Percentiles rank a stretch among this genome's conserved stretches.
These are phyloP conservation scores for Cardiospermum halicacabum DNA, from an alignment of 345 rosid species.

Conservation along the genomic window DNA sequence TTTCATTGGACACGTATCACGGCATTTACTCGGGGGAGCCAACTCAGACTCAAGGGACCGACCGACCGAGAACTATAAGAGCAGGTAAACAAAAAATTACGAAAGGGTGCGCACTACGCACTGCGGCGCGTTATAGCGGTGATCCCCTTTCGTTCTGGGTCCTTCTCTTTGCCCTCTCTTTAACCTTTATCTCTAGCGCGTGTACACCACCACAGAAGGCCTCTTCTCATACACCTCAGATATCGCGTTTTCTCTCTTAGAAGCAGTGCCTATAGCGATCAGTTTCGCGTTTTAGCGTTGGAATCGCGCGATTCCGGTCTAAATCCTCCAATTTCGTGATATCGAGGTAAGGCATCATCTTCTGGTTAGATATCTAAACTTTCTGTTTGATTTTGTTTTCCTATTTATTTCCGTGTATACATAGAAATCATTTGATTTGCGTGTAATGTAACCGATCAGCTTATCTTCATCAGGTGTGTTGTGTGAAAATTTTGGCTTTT, in stretches of 20 bases:
- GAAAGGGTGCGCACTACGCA: slow-evolving; percentile 13
- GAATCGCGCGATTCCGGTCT: neutral
- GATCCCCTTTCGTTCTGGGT: slow-evolving; percentile 7
- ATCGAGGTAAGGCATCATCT: slow-evolving; percentile 8
- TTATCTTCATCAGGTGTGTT: neutral
- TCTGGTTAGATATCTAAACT: neutral
- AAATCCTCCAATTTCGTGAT: slow-evolving; percentile 8
- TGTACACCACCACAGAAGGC: neutral
- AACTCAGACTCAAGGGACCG: neutral
- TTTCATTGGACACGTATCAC: no score
- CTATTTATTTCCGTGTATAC: neutral
- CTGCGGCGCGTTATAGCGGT: neutral
- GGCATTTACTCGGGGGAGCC: neutral
- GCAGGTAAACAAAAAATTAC: neutral
- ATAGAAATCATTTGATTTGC: neutral
- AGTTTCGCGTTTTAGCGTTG: neutral
- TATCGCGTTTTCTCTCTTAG: neutral
- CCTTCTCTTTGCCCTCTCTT: slow-evolving; percentile 12
- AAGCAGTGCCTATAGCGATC: neutral
- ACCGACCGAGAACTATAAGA: neutral
- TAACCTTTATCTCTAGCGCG: slow-evolving; percentile 8
- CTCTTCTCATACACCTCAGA: neutral
- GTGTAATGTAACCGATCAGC: neutral
- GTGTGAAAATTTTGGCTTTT: neutral
- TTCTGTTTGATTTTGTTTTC: neutral